These are phyloP conservation scores for Epichloe sp. DNA, from an alignment of 2,329 filamentous ascomycete species.

Conservation along the genomic window DNA sequence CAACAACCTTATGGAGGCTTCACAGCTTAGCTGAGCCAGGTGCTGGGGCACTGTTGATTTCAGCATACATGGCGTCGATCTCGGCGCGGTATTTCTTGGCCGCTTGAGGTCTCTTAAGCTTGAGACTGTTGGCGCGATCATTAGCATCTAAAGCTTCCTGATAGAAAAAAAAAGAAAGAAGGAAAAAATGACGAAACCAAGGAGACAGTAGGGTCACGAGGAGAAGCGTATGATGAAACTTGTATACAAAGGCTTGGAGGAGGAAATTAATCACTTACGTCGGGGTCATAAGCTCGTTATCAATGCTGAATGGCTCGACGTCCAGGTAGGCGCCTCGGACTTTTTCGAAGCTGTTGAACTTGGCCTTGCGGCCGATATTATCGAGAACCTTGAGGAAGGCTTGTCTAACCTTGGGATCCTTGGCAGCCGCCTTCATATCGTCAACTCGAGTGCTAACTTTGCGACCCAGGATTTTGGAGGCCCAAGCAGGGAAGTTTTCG, in stretches of 20 bases:
- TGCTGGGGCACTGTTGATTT: slow-evolving; percentile 24
- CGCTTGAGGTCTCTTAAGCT: slow-evolving; percentile 46
- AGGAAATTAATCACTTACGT: slow-evolving; percentile 48
- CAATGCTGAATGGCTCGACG: slow-evolving; percentile 82
- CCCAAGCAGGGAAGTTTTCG: slow-evolving; percentile 67
- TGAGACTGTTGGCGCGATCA: slow-evolving; percentile 28
- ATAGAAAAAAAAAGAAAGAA: background rate
- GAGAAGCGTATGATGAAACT: background rate
- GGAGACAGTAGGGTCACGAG: background rate
- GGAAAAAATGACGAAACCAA: background rate
- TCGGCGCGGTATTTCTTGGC: slow-evolving; percentile 38
- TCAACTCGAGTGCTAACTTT: slow-evolving; percentile 51
- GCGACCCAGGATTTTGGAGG: slow-evolving; percentile 61
- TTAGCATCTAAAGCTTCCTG: slow-evolving; percentile 8
- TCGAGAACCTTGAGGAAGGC: slow-evolving; percentile 71
- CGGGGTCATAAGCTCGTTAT: slow-evolving; percentile 79
- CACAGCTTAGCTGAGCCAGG: slow-evolving; percentile 4
- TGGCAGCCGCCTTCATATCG: slow-evolving; percentile 52
- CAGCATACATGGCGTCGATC: slow-evolving; percentile 44
- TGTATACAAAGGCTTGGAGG: background rate
- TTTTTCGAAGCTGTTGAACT: slow-evolving; percentile 85
- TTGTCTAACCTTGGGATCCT: slow-evolving; percentile 56
- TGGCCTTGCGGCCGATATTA: slow-evolving; percentile 63
- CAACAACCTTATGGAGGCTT: too few species aligned
- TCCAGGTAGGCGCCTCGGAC: slow-evolving; percentile 62